Conservation (phyloP, 306 rosid species). For the Sechiopsis laciniata region DNA sequence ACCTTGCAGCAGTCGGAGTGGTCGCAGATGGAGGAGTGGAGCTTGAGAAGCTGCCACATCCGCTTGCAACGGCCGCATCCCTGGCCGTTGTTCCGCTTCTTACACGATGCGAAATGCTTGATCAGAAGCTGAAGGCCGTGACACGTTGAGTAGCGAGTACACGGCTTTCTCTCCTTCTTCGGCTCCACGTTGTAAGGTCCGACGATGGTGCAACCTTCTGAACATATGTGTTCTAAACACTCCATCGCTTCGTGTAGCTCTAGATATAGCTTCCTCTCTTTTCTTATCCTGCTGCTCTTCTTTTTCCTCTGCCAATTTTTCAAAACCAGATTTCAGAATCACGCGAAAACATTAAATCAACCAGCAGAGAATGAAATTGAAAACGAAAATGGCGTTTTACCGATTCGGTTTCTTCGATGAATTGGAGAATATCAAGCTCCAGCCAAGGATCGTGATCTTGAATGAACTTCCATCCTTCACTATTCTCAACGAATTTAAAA, state of each 20-base stretch:
- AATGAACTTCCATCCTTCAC: slow-evolving; percentile 84
- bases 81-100: slow-evolving; percentile 32
- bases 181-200: slow-evolving; percentile 58
- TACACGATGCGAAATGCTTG: slow-evolving; percentile 66
- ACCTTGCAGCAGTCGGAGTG: slow-evolving; percentile 68
- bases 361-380: too few relatives aligned
- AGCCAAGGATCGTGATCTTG: slow-evolving; percentile 72
- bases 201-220: slow-evolving; percentile 74
- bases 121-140: slow-evolving; percentile 65
- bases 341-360: too few relatives aligned
- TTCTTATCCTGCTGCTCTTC: slow-evolving; percentile 47
- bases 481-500: slow-evolving; percentile 59
- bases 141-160: slow-evolving; percentile 60
- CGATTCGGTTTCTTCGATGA: slow-evolving; percentile 75
- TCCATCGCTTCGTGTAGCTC: slow-evolving; percentile 91
- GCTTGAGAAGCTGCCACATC: slow-evolving; percentile 87
- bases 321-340: too few relatives aligned
- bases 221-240: slow-evolving; percentile 85
- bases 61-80: slow-evolving; percentile 80
- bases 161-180: slow-evolving; percentile 42
- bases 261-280: slow-evolving; percentile 47
- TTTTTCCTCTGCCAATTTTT: slow-evolving; percentile 55
- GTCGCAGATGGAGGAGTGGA: slow-evolving; percentile 70
- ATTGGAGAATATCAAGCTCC: slow-evolving; percentile 67
- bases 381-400: slow-evolving; percentile 27